Conservation (phyloP, 2,329 filamentous ascomycete genomes). For the Curvularia spicifera region DNA sequence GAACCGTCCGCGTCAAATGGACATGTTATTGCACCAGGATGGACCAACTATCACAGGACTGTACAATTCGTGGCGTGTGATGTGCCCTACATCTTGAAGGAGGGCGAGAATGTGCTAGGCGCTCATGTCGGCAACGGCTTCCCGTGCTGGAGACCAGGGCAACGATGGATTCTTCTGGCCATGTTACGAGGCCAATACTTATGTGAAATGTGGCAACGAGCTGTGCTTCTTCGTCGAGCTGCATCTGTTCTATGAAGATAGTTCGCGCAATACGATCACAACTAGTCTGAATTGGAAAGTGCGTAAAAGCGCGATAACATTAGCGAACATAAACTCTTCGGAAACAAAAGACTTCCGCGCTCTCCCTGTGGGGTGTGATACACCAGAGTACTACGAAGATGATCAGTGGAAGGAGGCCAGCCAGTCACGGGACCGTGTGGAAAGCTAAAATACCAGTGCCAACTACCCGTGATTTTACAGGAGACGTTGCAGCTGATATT, state of each 20-base stretch:
- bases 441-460: constrained; percentile 50
- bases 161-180: constrained; percentile 53
- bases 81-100: constrained; percentile 43
- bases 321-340: constrained; percentile 53
- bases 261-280: constrained; percentile 45
- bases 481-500: constrained; percentile 45
- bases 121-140: constrained; percentile 54
- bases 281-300: constrained; percentile 50
- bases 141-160: constrained; percentile 53
- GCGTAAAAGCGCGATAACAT: constrained; percentile 49
- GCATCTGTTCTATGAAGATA: constrained; percentile 50
- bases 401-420: constrained; percentile 43
- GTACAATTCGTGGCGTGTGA: constrained; percentile 56
- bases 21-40: constrained; percentile 43
- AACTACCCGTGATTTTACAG: constrained; percentile 50
- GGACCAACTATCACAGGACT: constrained; percentile 52
- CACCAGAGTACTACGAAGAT: constrained; percentile 33
- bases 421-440: constrained; percentile 51
- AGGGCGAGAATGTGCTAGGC: constrained; percentile 47
- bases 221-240: constrained; percentile 53
- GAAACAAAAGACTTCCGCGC: constrained; percentile 48
- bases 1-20: constrained; percentile 42
- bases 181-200: constrained; percentile 53
- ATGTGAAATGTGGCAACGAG: constrained; percentile 45
- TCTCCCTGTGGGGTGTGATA: constrained; percentile 47